Base-by-base conservation (phyloP, 768 basidiomycete genomes). In the Lentinula lateritia region DNA sequence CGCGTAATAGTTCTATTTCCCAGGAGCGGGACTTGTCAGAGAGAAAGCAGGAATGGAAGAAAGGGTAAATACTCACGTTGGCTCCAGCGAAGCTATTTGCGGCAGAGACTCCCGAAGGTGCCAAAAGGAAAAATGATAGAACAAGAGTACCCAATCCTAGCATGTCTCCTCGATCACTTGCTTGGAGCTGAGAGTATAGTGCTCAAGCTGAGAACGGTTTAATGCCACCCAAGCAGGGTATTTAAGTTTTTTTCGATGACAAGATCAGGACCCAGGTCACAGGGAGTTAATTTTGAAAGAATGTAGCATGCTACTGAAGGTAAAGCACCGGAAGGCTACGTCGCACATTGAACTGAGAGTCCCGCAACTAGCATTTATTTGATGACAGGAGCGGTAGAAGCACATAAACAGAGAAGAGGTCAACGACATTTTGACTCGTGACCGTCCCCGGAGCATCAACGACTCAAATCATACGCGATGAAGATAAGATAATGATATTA, bases 1-100 rank as follows among this genome's bases (percentile, higher is more conserved):
- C 32, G 58, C 58, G 52, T 66, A 70, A 48, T 69, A 68, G 56
- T 69, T 70, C 68, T 69, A 28, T 58, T 12, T 16, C 32, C 20
- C 5, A 41, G 18, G 28, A 42, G 10, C 38, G 20, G 15, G 18
- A 6, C 13, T 42, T 7, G 23, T 39, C 20, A 13, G 13, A 2
- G 18, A 32, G 18, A 28, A 58, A 48, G 38, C 38, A 23, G 34
- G 18, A 42, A 23, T 9, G 15, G 10, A 36, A 38, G 18, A 15
- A 28, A 10, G 6, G 8, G 15, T 45, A 45, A 12, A 12, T 9
- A 18, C 59, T 42, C 18, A 61, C 60, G 32, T 52, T 62, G 50
- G 61, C 61, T 32, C 61, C 61, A 34, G 61, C 54, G 41, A 62
- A 62, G 45, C 61, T 62, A 48, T 56, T 56, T 16, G 61, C 61